Evolutionary conservation across 2,329 filamentous ascomycete species (phyloP), one percentile per base, ranked within the genome.

Genomic region (Penicillium glabrum): DNA sequence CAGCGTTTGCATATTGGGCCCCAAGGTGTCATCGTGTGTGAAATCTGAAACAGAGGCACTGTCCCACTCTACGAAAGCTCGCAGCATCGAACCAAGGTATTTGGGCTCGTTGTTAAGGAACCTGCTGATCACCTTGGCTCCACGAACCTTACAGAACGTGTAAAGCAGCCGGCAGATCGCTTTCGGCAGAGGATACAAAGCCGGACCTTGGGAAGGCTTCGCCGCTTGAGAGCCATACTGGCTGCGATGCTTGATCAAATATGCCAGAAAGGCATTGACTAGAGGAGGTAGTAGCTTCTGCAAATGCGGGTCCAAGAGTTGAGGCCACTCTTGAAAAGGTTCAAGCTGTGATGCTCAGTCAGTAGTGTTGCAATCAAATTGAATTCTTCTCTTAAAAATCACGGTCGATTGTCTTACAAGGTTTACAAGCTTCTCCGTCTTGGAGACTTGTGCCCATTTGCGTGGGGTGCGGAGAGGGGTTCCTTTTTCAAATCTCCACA

Each of bases 291-390:
- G 80, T 74, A 96, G 86, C 61, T 78, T 82, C 50, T 89, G 86
- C 43, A 99, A 82, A 72, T 93, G 85, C 10, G 91, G 86, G 75
- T 99, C 95, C 26, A 99, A 83, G 39, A 98, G 83, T 72, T 99
- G 95, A 19, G 95, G 95, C 63, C 96, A 88, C 79, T 97, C 93
- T 80, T 98, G 93, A 66, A 98, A 99, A 2, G 89, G 87, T 65
- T 97, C 92, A 49, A 99, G 85, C 79, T 80, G 56, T 60, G 19
- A 35, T 14, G 16, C 14, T 11, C 4, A 16, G 21, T 44, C 16
- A 51, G 26, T 31, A 26, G 3, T 23, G 10, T 10, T 4, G 13
- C 24, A 23, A 3, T 9, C 5, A 10, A 41, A 1, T 29, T 23
- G 6, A 41, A 19, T 11, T 19, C 1, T 10, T 13, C 19, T 16